Evolutionary conservation across 1,139 yeast genomes (phyloP).

Genomic region (Pichia sp.): DNA sequence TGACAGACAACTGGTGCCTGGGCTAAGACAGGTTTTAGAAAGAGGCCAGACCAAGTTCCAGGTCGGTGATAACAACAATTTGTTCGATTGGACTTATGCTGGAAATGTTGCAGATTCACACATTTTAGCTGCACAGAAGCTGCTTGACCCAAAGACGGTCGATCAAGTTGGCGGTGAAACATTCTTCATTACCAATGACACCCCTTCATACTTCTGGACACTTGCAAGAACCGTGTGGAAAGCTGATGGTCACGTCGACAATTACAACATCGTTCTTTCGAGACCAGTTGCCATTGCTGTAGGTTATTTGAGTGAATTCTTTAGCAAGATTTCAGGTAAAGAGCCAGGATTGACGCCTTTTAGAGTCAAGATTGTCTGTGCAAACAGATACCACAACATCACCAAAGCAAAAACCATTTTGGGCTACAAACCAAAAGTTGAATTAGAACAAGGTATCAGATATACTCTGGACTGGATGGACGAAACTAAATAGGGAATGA

Average conservation of each 20-base stretch:
- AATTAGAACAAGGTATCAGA: conserved; percentile 72
- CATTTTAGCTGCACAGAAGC: conserved; percentile 77
- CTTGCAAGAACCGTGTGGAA: conserved; percentile 96
- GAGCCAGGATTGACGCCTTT: conserved; percentile 96
- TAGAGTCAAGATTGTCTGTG: conserved; percentile 87
- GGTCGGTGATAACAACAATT: conserved; percentile 85
- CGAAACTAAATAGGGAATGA: conserved; percentile 33
- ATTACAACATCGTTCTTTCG: conserved; percentile 57
- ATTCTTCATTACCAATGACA: conserved; percentile 86
- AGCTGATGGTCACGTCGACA: conserved; percentile 81
- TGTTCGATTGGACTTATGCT: conserved; percentile 97
- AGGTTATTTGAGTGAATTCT: conserved; percentile 73
- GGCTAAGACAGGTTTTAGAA: conserved; percentile 73
- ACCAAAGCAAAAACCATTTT: conserved; percentile 71
- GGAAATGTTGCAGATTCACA: conserved; percentile 99
- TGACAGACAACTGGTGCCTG: conserved; percentile 93
- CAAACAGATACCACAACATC: conserved; percentile 91
- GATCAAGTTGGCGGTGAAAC: conserved; percentile 67
- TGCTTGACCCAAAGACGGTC: conserved; percentile 39
- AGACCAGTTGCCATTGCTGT: conserved; percentile 68
- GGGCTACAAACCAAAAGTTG: conserved; percentile 77
- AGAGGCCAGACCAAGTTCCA: conserved; percentile 88
- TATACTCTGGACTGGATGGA: conserved; percentile 86
- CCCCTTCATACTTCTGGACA: conserved; percentile 96
- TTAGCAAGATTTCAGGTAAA: conserved; percentile 61